Percentiles rank a stretch among this genome's conserved stretches.
Evolutionary conservation across 2,329 filamentous ascomycete genomes (phyloP).

Genomic region (Fusarium sp.): DNA sequence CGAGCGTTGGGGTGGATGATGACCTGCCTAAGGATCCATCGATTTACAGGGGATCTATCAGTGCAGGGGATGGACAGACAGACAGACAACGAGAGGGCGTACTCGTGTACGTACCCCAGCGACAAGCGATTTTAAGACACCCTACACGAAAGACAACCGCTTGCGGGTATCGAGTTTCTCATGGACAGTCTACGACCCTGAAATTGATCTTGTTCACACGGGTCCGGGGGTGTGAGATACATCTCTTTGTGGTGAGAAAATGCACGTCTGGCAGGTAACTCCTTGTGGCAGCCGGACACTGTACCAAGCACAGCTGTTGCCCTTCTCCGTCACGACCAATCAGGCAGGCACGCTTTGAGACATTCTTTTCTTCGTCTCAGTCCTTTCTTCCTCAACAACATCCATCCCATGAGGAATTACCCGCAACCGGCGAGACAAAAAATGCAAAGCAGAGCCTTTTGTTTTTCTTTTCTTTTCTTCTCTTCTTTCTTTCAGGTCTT

Average conservation of each 20-base stretch:
- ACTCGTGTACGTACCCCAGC: background rate
- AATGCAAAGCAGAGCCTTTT: background rate
- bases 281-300: conserved; percentile 10
- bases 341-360: conserved; percentile 4
- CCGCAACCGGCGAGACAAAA: conserved; percentile 13
- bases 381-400: conserved; percentile 10
- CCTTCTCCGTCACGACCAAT: conserved; percentile 7
- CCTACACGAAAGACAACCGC: background rate
- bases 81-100: background rate
- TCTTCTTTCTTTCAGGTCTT: background rate
- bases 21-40: background rate
- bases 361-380: conserved; percentile 19
- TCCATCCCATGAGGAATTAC: background rate
- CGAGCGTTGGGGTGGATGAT: conserved; percentile 9
- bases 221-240: background rate
- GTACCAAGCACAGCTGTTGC: conserved; percentile 1
- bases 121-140: background rate
- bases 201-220: background rate
- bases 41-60: conserved; percentile 4
- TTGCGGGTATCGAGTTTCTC: conserved; percentile 18
- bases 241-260: background rate
- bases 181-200: background rate
- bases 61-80: background rate
- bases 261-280: conserved; percentile 7
- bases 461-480: background rate